Conservation (phyloP, 768 basidiomycete genomes). For the Cystofilobasidium bisporidii region DNA sequence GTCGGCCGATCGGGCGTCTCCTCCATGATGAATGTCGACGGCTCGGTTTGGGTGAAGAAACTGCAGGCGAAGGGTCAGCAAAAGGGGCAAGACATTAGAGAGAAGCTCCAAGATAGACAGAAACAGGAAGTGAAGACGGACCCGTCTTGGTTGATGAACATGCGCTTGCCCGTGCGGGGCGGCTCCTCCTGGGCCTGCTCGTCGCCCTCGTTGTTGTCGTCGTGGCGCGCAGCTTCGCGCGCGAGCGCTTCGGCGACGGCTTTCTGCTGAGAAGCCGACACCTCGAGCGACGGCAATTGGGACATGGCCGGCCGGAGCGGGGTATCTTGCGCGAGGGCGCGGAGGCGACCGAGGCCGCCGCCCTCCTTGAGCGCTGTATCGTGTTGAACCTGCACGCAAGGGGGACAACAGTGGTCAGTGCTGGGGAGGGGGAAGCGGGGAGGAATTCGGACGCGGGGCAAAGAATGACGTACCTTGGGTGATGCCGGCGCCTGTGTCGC, state of each 20-base stretch:
- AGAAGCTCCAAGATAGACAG: too few relatives aligned
- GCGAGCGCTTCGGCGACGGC: slow-evolving; percentile 35
- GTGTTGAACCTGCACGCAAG: too few relatives aligned
- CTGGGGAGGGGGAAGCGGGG: neutral
- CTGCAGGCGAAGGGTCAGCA: slow-evolving; percentile 18
- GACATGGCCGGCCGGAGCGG: slow-evolving; percentile 32
- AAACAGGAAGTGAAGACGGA: slow-evolving; percentile 27
- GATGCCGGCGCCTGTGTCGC: slow-evolving; percentile 31
- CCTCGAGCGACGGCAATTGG: slow-evolving; percentile 32
- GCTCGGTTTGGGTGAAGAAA: slow-evolving; percentile 38
- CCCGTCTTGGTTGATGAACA: slow-evolving; percentile 37
- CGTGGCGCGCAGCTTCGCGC: slow-evolving; percentile 30
- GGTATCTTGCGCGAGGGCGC: slow-evolving; percentile 22
- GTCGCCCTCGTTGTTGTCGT: slow-evolving; percentile 25
- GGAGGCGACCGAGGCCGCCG: slow-evolving; percentile 24
- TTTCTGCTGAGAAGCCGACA: slow-evolving; percentile 34
- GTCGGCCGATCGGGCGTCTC: slow-evolving; percentile 1
- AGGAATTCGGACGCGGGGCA: neutral
- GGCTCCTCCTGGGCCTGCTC: slow-evolving; percentile 12
- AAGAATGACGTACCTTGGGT: slow-evolving; percentile 25
- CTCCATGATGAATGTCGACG: slow-evolving; percentile 17
- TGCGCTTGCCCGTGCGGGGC: slow-evolving; percentile 22
- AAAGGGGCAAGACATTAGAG: too few relatives aligned
- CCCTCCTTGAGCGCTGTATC: slow-evolving; percentile 1
- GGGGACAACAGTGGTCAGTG: too few relatives aligned